Evolutionary conservation across 1,139 yeast species (phyloP).

Genomic region (Kodamaea fungicola): DNA sequence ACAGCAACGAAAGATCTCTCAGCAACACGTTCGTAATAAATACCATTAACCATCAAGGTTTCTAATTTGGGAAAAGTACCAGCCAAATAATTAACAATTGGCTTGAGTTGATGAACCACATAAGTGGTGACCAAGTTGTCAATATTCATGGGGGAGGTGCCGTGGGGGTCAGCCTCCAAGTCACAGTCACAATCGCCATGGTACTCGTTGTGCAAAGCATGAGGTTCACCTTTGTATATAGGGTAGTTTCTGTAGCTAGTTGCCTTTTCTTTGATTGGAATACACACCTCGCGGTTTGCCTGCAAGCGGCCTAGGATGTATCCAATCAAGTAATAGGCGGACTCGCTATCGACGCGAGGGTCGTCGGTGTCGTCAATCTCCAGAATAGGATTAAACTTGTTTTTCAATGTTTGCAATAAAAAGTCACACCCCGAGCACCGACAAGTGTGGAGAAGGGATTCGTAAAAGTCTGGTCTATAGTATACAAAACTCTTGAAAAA

Average conservation of each 20-base stretch:
- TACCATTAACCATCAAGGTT: constrained; percentile 36
- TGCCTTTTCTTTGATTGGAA: constrained; percentile 31
- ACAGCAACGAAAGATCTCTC: constrained; percentile 20
- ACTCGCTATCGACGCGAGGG: constrained; percentile 21
- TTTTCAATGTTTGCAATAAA: constrained; percentile 23
- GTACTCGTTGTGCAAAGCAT: constrained; percentile 33
- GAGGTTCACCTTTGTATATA: constrained; percentile 37
- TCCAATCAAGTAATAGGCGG: constrained; percentile 33
- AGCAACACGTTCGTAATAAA: constrained; percentile 23
- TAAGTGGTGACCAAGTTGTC: constrained; percentile 37
- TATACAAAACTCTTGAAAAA: constrained; percentile 39
- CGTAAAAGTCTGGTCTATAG: constrained; percentile 37
- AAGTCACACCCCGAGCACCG: constrained; percentile 35
- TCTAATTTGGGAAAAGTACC: constrained; percentile 25
- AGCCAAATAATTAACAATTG: constrained; percentile 27
- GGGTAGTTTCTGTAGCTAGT: constrained; percentile 28
- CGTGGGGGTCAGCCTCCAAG: constrained; percentile 22
- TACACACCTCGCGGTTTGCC: constrained; percentile 38
- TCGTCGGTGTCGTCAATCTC: constrained; percentile 8
- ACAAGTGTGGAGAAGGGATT: constrained; percentile 36
- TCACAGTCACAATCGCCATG: constrained; percentile 28
- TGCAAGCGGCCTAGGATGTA: constrained; percentile 35
- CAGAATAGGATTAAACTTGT: constrained; percentile 16
- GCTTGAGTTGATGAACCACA: constrained; percentile 33
- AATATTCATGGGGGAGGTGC: constrained; percentile 20